Base-by-base conservation (phyloP, 2,329 filamentous ascomycete genomes). In the Arachnomyces sp. region DNA sequence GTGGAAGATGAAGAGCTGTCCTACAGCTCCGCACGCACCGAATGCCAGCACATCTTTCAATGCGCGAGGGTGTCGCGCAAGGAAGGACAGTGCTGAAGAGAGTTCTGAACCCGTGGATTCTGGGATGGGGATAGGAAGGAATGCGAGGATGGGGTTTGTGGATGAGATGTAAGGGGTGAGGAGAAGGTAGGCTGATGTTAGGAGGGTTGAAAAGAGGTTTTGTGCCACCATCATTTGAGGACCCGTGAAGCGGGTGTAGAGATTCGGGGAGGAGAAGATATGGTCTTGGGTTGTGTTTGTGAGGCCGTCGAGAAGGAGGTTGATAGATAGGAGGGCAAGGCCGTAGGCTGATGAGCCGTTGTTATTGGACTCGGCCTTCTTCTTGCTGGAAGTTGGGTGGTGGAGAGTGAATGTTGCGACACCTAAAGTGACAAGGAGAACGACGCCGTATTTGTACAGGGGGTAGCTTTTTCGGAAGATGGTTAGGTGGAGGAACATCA, bases 211-310 rank as follows among this genome's bases (percentile, higher is more conserved):
- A 63, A 96, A 84, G 41, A 95, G 70, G 61, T 96, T 98, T 65
- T 95, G 87, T 30, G 90, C 89, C 60, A 89, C 93, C 92, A 98
- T 98, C 92, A 98, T 98, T 74, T 98, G 92, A 44, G 90, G 88
- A 7, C 92, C 92, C 2, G 80, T 78, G 61, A 92, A 95, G 11
- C 82, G 80, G 49, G 78, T 79, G 66, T 88, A 94, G 1, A 65
- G 59, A 17, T 68, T 64, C 2, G 67, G 67, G 5, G 78, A 73
- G 48, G 68, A 66, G 62, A 96, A 95, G 62, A 98, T 87, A 63
- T 95, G 82, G 64, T 98, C 92, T 71, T 98, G 92, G 2, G 90
- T 95, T 39, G 84, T 88, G 65, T 98, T 98, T 44, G 90, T 96
- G 39, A 98, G 73, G 49, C 92, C 92, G 62, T 98, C 92, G 55